Percentiles rank a stretch among this genome's conserved stretches.
Evolutionary conservation across 2,329 filamentous ascomycete genomes (phyloP).

Genomic region (Neonectria neomacrospora): DNA sequence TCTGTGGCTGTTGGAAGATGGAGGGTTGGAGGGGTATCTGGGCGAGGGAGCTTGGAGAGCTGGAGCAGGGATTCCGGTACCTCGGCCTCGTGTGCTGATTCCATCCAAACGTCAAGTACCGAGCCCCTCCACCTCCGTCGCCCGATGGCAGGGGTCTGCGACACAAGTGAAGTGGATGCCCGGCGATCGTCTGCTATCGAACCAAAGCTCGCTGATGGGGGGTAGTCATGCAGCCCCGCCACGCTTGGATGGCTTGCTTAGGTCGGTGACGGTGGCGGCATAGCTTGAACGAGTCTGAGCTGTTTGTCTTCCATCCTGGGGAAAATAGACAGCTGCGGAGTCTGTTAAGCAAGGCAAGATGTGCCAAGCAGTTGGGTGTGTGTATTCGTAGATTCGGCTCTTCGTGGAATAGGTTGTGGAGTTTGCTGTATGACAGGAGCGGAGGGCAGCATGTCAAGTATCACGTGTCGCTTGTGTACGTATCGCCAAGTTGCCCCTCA

Average conservation of each 20-base stretch:
- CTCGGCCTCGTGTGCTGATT: conserved; percentile 15
- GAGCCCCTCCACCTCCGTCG: conserved; percentile 32
- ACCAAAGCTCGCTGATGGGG: conserved; percentile 23
- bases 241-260: conserved; percentile 8
- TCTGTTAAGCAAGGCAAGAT: neutral
- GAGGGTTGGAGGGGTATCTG: conserved; percentile 39
- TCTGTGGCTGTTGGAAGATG: conserved; percentile 31
- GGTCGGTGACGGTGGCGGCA: conserved; percentile 21
- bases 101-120: conserved; percentile 34
- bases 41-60: conserved; percentile 31
- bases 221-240: conserved; percentile 15
- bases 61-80: conserved; percentile 35
- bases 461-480: conserved; percentile 9
- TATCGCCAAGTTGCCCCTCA: conserved; percentile 19
- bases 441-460: neutral
- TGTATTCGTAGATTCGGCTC: neutral
- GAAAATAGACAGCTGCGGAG: neutral
- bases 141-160: conserved; percentile 38
- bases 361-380: neutral
- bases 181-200: conserved; percentile 24
- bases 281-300: neutral
- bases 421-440: neutral
- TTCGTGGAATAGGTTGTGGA: neutral
- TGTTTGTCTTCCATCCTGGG: neutral
- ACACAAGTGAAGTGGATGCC: conserved; percentile 31